Base-by-base conservation (phyloP, 2,329 filamentous ascomycete genomes). In the Dendrostoma leiphaemia region DNA sequence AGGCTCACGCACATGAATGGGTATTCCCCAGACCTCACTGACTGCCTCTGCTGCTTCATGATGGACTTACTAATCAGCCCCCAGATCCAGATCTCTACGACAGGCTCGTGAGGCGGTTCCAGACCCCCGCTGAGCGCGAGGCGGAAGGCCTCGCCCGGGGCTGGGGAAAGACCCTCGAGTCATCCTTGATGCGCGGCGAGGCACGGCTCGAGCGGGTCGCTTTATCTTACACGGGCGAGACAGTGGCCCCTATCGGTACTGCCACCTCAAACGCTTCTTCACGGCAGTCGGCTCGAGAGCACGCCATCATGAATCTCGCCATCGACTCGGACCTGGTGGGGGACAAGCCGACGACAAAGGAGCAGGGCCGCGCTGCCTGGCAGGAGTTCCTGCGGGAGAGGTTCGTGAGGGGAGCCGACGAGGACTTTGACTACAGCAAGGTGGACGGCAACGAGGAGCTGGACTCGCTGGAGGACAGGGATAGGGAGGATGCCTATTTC, bases 71-170 rank as follows among this genome's bases (percentile, higher is more conserved):
- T 55, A 23, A 51, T 23, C 2, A 6, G 10, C 3, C 1, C 3
- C 10, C 54, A 80, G 89, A 94, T 70, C 90, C 91, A 1, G 74
- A 93, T 8, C 80, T 95, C 29, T 96, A 96, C 74, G 89, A 95
- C 68, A 81, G 83, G 50, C 78, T 95, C 23, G 82, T 96, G 57
- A 84, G 90, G 49, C 84, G 83, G 48, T 92, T 91, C 67, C 89
- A 92, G 60, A 86, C 85, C 1, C 73, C 85, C 3, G 75, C 79
- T 4, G 90, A 96, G 71, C 83, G 90, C 50, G 84, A 91, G 66
- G 80, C 80, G 6, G 89, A 93, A 62, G 88, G 86, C 8, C 83
- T 83, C 40, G 73, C 76, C 8, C 91, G 91, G 66, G 91, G 91
- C 10, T 94, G 91, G 68, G 88, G 88, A 1, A 88, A 89, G 23